Base-by-base conservation (phyloP, 768 basidiomycete species). In the Hypsizygus marmoreus region DNA sequence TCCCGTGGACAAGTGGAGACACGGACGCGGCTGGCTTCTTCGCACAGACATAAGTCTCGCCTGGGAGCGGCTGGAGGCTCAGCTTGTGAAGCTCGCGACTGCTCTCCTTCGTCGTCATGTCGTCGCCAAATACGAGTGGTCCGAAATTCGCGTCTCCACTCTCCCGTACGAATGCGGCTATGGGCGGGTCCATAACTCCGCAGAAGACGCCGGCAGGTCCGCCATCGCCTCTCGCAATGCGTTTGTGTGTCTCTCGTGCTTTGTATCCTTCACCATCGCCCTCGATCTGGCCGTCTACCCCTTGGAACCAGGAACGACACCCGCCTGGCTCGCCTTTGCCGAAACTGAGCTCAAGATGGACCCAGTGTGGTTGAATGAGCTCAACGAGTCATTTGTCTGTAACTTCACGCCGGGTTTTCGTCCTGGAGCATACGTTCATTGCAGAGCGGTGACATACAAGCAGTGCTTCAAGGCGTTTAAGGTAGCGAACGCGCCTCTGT, bases 221-320 rank as follows among this genome's bases (percentile, higher is more conserved):
- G 12, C 31, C 4, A 2, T 17, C 11, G 13, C 11, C 3, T 36
- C 40, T 16, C 44, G 34, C 14, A 35, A 35, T 0, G 22, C 29
- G 0, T 51, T 51, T 29, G 12, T 45, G 2, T 10, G 12, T 3
- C 35, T 51, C 8, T 5, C 40, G 0, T 19, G 34, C 6, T 51
- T 42, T 17, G 17, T 46, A 1, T 46, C 49, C 3, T 45, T 45
- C n/a, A 19, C 45, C 11, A 46, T 51, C 9, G 40, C 40, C 1
- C n/a, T 51, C 2, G 45, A 51, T 19, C 17, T 51, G 17, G 22
- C 50, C 2, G 6, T 3, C 1, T 6, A 17, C 23, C 44, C 35
- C 2, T 4, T 20, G 12, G 2, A 8, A 7, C 2, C 7, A 6
- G 28, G 31, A 3, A 17, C 28, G 5, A n/a, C 36, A 1, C 45